Base-by-base conservation (phyloP, 2,329 filamentous ascomycete genomes). In the Stagonosporopsis vannaccii region DNA sequence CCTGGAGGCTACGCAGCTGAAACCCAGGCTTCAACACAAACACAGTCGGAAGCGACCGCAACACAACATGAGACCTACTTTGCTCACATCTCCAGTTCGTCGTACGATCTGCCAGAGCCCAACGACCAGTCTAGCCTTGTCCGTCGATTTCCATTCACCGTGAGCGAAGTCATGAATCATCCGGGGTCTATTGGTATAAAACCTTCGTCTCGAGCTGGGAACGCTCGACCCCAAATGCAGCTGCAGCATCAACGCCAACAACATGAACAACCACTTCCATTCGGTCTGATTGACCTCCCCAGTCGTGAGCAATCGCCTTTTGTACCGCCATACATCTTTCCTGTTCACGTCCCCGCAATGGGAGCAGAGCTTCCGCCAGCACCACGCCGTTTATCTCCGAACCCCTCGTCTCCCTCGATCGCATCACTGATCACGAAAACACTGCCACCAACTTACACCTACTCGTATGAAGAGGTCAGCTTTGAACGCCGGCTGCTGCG, bases 401-500 rank as follows among this genome's bases (percentile, higher is more conserved):
- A 35, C 9, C 0, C 49, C 5, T 32, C 56, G 12, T 63, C 47
- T 37, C 23, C 42, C 13, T 37, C 64, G 2, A 78, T 77, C 5
- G 20, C 28, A 13, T 22, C 41, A 3, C 23, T 47, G n/a, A 30
- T 15, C 35, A 69, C 71, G 6, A 70, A 67, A 48, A 60, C 56
- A 2, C 49, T 69, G 5, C 43, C 45, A 26, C 57, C 78, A 1
- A 83, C 85, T 0, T 77, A 72, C 20, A 86, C 85, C 0, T 87
- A 88, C 69, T 81, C 85, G 9, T 82, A 84, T 53, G 80, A 85
- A 23, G 90, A 93, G 71, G 77, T 80, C 1, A 87, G 83, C 1
- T 93, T 96, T 63, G 86, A 87, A 11, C 85, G 90, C 7, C 83
- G 89, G 4, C 78, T 96, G 4, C 89, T 91, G 44, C 85, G 91